phyloP scores from a whole-genome alignment of 805 yeast species.

The Candida mattraensis region DNA sequence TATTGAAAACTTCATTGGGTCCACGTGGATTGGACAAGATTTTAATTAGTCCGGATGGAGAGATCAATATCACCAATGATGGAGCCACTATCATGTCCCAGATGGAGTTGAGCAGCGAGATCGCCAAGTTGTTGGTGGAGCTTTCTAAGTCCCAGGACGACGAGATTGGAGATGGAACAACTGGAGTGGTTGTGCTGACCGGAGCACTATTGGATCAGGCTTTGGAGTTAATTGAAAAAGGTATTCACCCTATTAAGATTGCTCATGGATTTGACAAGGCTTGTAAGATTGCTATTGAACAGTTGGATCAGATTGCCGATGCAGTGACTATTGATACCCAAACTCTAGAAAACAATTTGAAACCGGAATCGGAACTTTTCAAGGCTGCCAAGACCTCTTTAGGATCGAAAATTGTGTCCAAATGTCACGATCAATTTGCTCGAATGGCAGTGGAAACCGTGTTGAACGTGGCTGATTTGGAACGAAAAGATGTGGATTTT shows the following conservation, averaged over 20 bases:
- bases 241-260: conserved; percentile 94
- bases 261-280: conserved; percentile 98
- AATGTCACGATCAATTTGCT: conserved; percentile 90
- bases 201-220: conserved; percentile 95
- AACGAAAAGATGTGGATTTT: conserved; percentile 93
- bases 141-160: conserved; percentile 94
- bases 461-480: conserved; percentile 84
- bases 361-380: conserved; percentile 56
- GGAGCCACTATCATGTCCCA: conserved; percentile 96
- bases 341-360: conserved; percentile 28
- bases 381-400: conserved; percentile 93
- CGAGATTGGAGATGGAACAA: conserved; percentile 98
- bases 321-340: conserved; percentile 35
- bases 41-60: conserved; percentile 93
- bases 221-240: conserved; percentile 88
- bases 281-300: conserved; percentile 81
- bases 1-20: conserved; percentile 89
- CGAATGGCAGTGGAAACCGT: conserved; percentile 97
- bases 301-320: conserved; percentile 64
- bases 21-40: conserved; percentile 99
- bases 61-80: conserved; percentile 95
- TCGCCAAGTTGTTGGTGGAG: conserved; percentile 93
- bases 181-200: conserved; percentile 97
- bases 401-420: conserved; percentile 94
- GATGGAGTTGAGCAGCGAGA: conserved; percentile 94